phyloP scores from a whole-genome alignment of 331 rosid genomes.

The Erythrophleum ivorense region DNA sequence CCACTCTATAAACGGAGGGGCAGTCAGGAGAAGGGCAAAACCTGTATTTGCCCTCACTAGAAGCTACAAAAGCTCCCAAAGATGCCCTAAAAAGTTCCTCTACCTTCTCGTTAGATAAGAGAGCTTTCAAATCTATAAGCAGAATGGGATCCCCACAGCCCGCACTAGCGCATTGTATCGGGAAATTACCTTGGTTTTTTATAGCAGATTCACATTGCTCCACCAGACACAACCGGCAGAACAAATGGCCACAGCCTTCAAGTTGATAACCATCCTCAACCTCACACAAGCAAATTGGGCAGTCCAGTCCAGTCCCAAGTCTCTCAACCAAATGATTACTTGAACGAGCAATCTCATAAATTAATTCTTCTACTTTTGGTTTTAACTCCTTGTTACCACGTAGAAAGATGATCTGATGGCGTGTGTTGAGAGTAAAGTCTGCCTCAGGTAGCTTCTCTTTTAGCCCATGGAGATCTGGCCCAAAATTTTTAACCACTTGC shows the following conservation, averaged over 20 bases:
- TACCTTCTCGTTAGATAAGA: slow-evolving; percentile 64
- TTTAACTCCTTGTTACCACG: slow-evolving; percentile 73
- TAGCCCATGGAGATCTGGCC: slow-evolving; percentile 81
- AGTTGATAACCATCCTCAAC: slow-evolving; percentile 80
- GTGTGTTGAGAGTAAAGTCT: slow-evolving; percentile 60
- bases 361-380: slow-evolving; percentile 65
- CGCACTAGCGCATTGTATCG: slow-evolving; percentile 62
- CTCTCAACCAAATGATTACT: slow-evolving; percentile 49
- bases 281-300: slow-evolving; percentile 92
- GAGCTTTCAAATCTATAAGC: slow-evolving; percentile 65
- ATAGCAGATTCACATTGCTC: slow-evolving; percentile 91
- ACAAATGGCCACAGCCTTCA: slow-evolving; percentile 75
- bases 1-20: slow-evolving; percentile 79
- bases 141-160: slow-evolving; percentile 62
- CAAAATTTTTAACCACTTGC: slow-evolving; percentile 75
- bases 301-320: slow-evolving; percentile 50
- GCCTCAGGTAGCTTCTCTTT: slow-evolving; percentile 76
- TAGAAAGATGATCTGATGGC: slow-evolving; percentile 59
- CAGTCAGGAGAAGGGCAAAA: slow-evolving; percentile 98
- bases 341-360: slow-evolving; percentile 55
- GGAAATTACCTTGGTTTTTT: slow-evolving; percentile 76
- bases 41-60: slow-evolving; percentile 64
- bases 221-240: slow-evolving; percentile 72
- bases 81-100: slow-evolving; percentile 93
- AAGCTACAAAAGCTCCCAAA: slow-evolving; percentile 73